Conservation (phyloP, 176 grass and related monocot species). For the Tillandsia leiboldiana region DNA sequence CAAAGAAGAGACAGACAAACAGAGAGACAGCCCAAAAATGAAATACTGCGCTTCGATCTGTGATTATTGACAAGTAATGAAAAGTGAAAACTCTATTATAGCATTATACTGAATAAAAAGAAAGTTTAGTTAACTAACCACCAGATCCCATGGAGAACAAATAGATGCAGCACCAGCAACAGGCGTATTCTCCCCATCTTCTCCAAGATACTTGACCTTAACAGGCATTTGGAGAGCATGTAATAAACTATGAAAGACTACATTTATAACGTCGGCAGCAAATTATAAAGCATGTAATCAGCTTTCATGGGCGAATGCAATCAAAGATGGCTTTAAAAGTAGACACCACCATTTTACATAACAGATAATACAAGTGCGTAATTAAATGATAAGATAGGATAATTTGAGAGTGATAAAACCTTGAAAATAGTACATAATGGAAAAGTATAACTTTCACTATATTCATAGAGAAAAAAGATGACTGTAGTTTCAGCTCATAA, state of each 20-base stretch:
- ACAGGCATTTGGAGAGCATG: slow-evolving; percentile 14
- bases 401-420: not conserved
- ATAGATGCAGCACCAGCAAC: slow-evolving; percentile 76
- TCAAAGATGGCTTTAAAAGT: too few species aligned
- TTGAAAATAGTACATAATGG: not conserved
- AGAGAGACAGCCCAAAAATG: not conserved
- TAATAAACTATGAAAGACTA: slow-evolving; percentile 25
- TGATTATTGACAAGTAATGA: not conserved
- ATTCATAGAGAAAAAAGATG: not conserved
- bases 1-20: too few species aligned
- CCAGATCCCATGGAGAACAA: slow-evolving; percentile 94
- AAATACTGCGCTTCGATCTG: not conserved
- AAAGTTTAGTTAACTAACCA: slow-evolving; percentile 44
- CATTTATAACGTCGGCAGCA: slow-evolving; percentile 16
- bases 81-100: not conserved
- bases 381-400: not conserved
- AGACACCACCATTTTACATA: too few species aligned
- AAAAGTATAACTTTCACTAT: not conserved
- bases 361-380: too few species aligned
- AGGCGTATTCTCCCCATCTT: slow-evolving; percentile 89
- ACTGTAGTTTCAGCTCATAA: not conserved
- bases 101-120: not conserved
- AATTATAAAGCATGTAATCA: not conserved
- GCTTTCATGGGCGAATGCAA: too few species aligned
- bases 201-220: slow-evolving; percentile 98